Evolutionary conservation across 352 stramenopile genomes (phyloP).

Genomic region (Pythium periplocum): DNA sequence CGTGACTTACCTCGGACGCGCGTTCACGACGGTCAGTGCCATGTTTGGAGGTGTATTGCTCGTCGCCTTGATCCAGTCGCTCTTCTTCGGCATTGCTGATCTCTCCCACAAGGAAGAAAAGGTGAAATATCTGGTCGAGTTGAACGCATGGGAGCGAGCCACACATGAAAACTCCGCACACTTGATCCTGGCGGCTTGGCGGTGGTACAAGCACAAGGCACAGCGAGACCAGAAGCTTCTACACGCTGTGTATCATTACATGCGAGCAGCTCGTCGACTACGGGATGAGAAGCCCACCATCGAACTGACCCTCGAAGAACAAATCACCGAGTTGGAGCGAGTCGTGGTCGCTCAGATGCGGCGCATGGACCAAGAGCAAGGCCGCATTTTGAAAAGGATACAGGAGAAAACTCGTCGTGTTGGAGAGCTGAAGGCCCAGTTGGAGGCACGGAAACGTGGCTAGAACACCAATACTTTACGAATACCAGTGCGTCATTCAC

Average conservation of each 20-base stretch:
- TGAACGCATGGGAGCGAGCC: slow-evolving; percentile 47
- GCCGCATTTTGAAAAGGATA: slow-evolving; percentile 31
- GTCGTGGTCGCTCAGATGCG: slow-evolving; percentile 27
- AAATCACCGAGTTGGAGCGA: slow-evolving; percentile 39
- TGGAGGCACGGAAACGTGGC: no score
- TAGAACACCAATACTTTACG: no score
- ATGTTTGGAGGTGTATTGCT: slow-evolving; percentile 72
- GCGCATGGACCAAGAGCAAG: slow-evolving; percentile 30
- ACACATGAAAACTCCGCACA: slow-evolving; percentile 31
- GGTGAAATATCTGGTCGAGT: slow-evolving; percentile 65
- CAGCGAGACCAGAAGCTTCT: background rate
- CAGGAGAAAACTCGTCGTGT: slow-evolving; percentile 26
- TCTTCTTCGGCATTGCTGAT: slow-evolving; percentile 75
- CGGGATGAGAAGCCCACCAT: slow-evolving; percentile 27
- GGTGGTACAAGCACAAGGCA: slow-evolving; percentile 3
- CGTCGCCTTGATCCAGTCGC: slow-evolving; percentile 64
- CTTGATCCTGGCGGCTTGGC: slow-evolving; percentile 47
- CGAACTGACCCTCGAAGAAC: slow-evolving; percentile 34
- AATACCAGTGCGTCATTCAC: no score
- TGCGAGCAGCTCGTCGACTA: slow-evolving; percentile 24
- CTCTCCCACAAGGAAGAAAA: slow-evolving; percentile 53
- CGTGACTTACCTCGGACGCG: slow-evolving; percentile 56
- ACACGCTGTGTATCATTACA: slow-evolving; percentile 21
- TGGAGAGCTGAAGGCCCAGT: slow-evolving; percentile 5
- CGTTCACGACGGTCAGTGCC: slow-evolving; percentile 47